Conservation (phyloP, 2,329 filamentous ascomycete species). For the Penicillium sp. region DNA sequence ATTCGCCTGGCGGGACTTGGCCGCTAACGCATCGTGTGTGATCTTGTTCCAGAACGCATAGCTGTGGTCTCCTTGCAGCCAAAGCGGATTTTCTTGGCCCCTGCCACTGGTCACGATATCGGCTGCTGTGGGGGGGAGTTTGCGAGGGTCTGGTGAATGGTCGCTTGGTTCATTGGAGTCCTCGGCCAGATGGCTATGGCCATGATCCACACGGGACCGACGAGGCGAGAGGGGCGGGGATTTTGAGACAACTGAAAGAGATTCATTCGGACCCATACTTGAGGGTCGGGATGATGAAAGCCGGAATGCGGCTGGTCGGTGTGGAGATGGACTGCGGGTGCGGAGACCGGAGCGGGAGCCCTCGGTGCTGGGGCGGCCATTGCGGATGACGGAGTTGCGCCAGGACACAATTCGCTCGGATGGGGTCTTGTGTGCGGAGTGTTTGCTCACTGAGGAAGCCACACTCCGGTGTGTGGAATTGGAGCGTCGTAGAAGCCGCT, state of each 20-base stretch:
- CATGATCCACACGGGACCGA: conserved; percentile 16
- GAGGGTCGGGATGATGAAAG: conserved; percentile 23
- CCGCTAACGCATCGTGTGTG: conserved; percentile 40
- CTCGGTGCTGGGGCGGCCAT: conserved; percentile 53
- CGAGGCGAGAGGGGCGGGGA: conserved; percentile 30
- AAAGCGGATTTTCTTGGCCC: conserved; percentile 46
- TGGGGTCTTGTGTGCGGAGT: conserved; percentile 48
- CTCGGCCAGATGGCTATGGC: conserved; percentile 13
- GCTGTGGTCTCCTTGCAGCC: conserved; percentile 52
- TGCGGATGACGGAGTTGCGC: conserved; percentile 69
- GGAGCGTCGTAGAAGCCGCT: conserved; percentile 58
- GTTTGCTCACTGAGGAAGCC: conserved; percentile 48
- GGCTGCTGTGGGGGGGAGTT: conserved; percentile 17
- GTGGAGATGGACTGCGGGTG: conserved; percentile 52
- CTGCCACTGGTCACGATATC: conserved; percentile 26
- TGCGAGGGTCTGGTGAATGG: conserved; percentile 4
- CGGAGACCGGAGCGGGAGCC: conserved; percentile 32
- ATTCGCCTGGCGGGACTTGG: conserved; percentile 23
- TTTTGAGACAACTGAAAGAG: conserved; percentile 26
- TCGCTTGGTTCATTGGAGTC: conserved; percentile 11
- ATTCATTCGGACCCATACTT: conserved; percentile 27
- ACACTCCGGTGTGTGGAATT: conserved; percentile 59
- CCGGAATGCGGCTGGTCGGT: conserved; percentile 22
- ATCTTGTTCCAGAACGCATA: conserved; percentile 56
- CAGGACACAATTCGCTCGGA: conserved; percentile 84